phyloP scores from a whole-genome alignment of 1,139 yeast genomes.

The Nadsonia commutata region DNA sequence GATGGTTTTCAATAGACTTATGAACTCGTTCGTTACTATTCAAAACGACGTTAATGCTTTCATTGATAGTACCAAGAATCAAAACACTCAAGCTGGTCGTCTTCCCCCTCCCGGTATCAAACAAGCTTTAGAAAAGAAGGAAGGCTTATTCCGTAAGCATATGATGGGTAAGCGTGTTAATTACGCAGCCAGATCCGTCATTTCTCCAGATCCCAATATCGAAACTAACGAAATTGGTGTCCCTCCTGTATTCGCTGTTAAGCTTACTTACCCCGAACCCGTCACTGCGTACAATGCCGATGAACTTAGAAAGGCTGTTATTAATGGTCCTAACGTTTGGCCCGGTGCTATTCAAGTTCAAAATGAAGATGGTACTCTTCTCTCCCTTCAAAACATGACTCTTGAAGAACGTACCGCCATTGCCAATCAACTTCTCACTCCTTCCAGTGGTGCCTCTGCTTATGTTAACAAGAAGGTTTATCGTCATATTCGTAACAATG shows the following conservation, averaged over 20 bases:
- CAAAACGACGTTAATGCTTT: slow-evolving; percentile 94
- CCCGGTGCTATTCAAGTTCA: slow-evolving; percentile 97
- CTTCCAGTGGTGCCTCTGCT: slow-evolving; percentile 35
- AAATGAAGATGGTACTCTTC: slow-evolving; percentile 85
- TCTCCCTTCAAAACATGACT: slow-evolving; percentile 78
- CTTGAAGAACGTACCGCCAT: slow-evolving; percentile 89
- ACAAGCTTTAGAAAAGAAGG: slow-evolving; percentile 96
- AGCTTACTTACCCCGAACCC: slow-evolving; percentile 95
- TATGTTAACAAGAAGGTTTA: slow-evolving; percentile 82
- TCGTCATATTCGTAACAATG: slow-evolving; percentile 88
- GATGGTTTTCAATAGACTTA: slow-evolving; percentile 68
- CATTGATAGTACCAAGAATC: slow-evolving; percentile 84
- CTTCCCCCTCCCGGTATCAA: slow-evolving; percentile 87
- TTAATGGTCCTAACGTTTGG: slow-evolving; percentile 95
- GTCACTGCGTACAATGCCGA: slow-evolving; percentile 89
- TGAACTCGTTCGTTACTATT: slow-evolving; percentile 87
- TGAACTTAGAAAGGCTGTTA: slow-evolving; percentile 85
- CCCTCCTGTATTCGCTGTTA: slow-evolving; percentile 95
- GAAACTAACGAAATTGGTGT: slow-evolving; percentile 98
- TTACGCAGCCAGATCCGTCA: slow-evolving; percentile 96
- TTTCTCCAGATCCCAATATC: slow-evolving; percentile 96
- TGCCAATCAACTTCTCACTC: slow-evolving; percentile 89
- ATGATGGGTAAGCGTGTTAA: slow-evolving; percentile 99
- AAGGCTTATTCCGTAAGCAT: slow-evolving; percentile 94
- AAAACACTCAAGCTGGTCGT: slow-evolving; percentile 46